Evolutionary conservation across 108 stramenopile genomes (phyloP).

Genomic region (Cyclostephanos tholiformis): DNA sequence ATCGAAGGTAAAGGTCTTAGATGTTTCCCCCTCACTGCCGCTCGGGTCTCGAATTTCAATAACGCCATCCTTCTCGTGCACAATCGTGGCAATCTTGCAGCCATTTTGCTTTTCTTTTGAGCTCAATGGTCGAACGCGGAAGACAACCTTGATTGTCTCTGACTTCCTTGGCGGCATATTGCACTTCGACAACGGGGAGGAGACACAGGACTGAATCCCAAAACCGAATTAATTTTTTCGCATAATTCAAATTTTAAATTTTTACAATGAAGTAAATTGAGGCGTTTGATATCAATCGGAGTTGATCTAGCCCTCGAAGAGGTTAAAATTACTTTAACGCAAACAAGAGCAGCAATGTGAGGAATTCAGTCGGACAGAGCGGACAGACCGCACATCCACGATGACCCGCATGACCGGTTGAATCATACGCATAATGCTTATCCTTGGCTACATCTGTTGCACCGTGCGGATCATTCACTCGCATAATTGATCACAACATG

Average conservation of each 20-base stretch:
- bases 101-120: conserved; percentile 93
- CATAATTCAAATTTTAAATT: too few relatives aligned
- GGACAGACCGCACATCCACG: not conserved
- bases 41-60: conserved; percentile 72
- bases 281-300: too few relatives aligned
- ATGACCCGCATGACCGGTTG: too few relatives aligned
- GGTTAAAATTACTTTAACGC: too few relatives aligned
- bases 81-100: conserved; percentile 55
- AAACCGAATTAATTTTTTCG: too few relatives aligned
- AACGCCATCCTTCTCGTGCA: conserved; percentile 58
- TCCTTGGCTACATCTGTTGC: not conserved
- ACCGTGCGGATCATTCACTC: not conserved
- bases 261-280: too few relatives aligned
- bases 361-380: not conserved
- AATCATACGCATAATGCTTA: not conserved
- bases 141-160: conserved; percentile 91
- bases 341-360: too few relatives aligned
- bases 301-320: not conserved
- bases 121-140: conserved; percentile 93
- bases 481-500: not conserved
- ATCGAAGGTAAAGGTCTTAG: conserved; percentile 94
- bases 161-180: conserved; percentile 42
- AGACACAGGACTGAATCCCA: too few relatives aligned
- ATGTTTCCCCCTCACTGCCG: conserved; percentile 48
- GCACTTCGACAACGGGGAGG: too few relatives aligned